Evolutionary conservation across 805 yeast genomes (phyloP).

Genomic region (Hanseniaspora lindneri): DNA sequence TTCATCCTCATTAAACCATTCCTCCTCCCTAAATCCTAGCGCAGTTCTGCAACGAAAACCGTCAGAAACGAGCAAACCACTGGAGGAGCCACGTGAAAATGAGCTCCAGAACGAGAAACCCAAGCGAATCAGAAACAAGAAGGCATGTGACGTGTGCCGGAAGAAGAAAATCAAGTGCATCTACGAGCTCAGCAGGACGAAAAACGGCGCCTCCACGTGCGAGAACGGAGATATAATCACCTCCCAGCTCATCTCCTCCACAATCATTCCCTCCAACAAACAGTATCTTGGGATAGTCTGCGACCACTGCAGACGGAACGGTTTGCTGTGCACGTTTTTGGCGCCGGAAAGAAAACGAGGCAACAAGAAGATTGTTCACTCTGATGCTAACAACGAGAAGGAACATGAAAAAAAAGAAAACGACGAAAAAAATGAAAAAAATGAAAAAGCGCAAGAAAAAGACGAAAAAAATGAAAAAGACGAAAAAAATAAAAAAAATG

Average conservation of each 20-base stretch:
- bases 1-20: too few species aligned
- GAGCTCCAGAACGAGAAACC: too few species aligned
- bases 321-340: conserved; percentile 9
- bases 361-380: background rate
- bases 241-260: background rate
- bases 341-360: conserved; percentile 15
- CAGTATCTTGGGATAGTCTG: conserved; percentile 10
- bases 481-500: too few species aligned
- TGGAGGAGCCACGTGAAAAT: too few species aligned
- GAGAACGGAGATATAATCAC: background rate
- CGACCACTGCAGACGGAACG: conserved; percentile 5
- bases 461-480: too few species aligned
- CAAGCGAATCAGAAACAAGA: conserved; percentile 32
- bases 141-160: conserved; percentile 43
- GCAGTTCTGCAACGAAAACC: too few species aligned
- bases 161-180: conserved; percentile 64
- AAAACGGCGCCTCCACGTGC: background rate
- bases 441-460: background rate
- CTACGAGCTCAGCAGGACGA: background rate
- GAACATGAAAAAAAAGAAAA: background rate
- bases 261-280: conserved; percentile 14
- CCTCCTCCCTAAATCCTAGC: too few species aligned
- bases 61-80: too few species aligned
- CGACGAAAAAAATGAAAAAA: background rate
- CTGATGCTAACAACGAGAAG: background rate